A percentile compares a stretch with the other conserved stretches of the same genome.
These are phyloP conservation scores for Ophiosphaerella herpotricha DNA, from an alignment of 2,329 filamentous ascomycete species.

Conservation along the genomic window DNA sequence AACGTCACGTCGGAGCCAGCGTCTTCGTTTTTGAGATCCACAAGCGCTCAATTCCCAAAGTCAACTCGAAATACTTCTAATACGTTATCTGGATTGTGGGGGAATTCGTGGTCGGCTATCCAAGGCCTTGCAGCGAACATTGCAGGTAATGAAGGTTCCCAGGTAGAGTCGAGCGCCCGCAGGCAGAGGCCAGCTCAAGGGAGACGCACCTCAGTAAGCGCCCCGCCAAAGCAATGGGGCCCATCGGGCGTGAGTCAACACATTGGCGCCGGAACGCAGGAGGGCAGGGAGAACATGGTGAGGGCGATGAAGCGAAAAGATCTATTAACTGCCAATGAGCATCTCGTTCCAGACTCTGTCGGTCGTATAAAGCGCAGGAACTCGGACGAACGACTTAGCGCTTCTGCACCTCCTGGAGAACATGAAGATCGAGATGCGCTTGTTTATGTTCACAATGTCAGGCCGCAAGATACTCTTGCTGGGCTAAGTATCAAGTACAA, in stretches of 20 bases:
- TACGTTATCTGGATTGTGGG: slow-evolving; percentile 52
- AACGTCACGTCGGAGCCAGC: slow-evolving; percentile 32
- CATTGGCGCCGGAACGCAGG: slow-evolving; percentile 52
- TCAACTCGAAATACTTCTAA: slow-evolving; percentile 27
- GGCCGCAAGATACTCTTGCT: slow-evolving; percentile 82
- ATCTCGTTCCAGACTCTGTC: slow-evolving; percentile 49
- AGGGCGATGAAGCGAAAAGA: slow-evolving; percentile 57
- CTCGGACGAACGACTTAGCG: slow-evolving; percentile 63
- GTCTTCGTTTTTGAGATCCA: slow-evolving; percentile 30
- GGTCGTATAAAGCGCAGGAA: slow-evolving; percentile 66
- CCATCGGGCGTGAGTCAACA: slow-evolving; percentile 44
- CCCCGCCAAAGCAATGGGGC: slow-evolving; percentile 55
- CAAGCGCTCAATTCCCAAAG: slow-evolving; percentile 28
- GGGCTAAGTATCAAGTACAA: slow-evolving; percentile 89
- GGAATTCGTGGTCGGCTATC: slow-evolving; percentile 54
- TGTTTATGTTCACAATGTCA: slow-evolving; percentile 88
- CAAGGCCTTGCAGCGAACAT: slow-evolving; percentile 56
- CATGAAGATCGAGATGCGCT: slow-evolving; percentile 74
- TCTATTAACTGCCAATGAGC: slow-evolving; percentile 50
- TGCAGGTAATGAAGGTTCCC: slow-evolving; percentile 47
- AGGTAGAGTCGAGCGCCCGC: slow-evolving; percentile 22
- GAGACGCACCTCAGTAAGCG: slow-evolving; percentile 42
- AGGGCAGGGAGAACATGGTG: slow-evolving; percentile 53
- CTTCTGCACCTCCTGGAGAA: slow-evolving; percentile 57
- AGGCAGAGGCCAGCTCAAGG: slow-evolving; percentile 37